Evolutionary conservation across 805 yeast genomes (phyloP), one percentile per base, ranked within the genome.

Genomic region (Candida argentea): DNA sequence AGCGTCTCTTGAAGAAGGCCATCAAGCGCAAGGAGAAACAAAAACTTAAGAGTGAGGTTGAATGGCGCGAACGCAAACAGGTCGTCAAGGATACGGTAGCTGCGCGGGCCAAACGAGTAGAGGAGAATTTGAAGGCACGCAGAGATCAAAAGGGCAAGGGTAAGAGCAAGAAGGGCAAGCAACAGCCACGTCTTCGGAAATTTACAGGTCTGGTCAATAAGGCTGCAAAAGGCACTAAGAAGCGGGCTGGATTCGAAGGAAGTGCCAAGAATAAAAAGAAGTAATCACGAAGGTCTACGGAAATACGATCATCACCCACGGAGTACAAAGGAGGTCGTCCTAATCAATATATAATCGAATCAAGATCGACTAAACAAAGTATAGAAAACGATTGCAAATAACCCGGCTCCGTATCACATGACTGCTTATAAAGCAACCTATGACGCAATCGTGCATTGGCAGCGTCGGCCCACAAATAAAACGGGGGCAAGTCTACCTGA

Each of bases 171-270:
- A 77, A 77, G 53, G 68, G 81, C 40, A 81, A 80, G 50, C 69
- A 82, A 31, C 84, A 76, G 52, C 72, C 70, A 29, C 79, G 73
- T 53, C 74, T 74, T 60, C 71, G 72, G 50, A 73, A 75, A 45
- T 77, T 74, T 50, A 72, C 72, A 22, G 76, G 78, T 20, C 54
- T 57, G 13, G 65, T 65, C 16, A 63, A 61, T 30, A 69, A 72
- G 36, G 63, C 65, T 44, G 47, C 49, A 29, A 57, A 58, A 39
- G n/a, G n/a, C n/a, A 35, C 29, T 20, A 59, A 58, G 40, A 61
- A 61, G 41, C 61, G 91, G 51, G 94, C 95, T n/a, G 96, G 96
- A 1, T 86, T 86, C 50, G 95, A 86, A 61, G 95, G 96, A 14
- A 61, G 70, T 32, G 66, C 66, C 29, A 61, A 62, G 37, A 49